These are phyloP conservation scores for Paramecium bursaria DNA, from an alignment of 73 alveolate species.

Conservation along the genomic window DNA sequence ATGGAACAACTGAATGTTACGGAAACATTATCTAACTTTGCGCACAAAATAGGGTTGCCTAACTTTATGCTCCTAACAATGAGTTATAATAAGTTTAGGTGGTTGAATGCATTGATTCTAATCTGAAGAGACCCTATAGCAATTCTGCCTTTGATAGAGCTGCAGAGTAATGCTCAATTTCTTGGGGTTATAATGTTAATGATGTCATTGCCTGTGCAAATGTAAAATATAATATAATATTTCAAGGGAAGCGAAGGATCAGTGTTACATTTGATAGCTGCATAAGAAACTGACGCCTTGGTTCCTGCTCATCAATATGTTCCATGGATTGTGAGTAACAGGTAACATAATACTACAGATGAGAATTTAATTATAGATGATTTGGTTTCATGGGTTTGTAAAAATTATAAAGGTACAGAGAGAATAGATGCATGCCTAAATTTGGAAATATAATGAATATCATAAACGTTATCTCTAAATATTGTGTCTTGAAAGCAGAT, in stretches of 20 bases:
- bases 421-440: slow-evolving; percentile 36
- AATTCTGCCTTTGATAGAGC: slow-evolving; percentile 37
- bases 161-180: slow-evolving; percentile 6
- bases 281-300: slow-evolving; percentile 64
- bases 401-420: slow-evolving; percentile 16
- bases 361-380: slow-evolving; percentile 34
- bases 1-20: slow-evolving; percentile 67
- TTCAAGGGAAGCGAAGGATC: slow-evolving; percentile 57
- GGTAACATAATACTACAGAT: slow-evolving; percentile 51
- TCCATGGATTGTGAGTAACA: slow-evolving; percentile 65
- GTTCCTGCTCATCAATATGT: slow-evolving; percentile 68
- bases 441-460: background rate
- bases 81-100: slow-evolving; percentile 6
- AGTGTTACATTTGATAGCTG: slow-evolving; percentile 56
- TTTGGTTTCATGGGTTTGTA: slow-evolving; percentile 47
- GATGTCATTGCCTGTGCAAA: slow-evolving; percentile 29
- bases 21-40: slow-evolving; percentile 66
- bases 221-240: background rate
- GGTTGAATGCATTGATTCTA: slow-evolving; percentile 32
- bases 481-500: too few species aligned
- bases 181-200: background rate
- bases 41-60: slow-evolving; percentile 4
- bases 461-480: too few species aligned
- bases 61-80: slow-evolving; percentile 1
- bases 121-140: slow-evolving; percentile 20